These are phyloP conservation scores for Panaeolus papilionaceus DNA, from an alignment of 768 basidiomycete species.

Conservation along the genomic window DNA sequence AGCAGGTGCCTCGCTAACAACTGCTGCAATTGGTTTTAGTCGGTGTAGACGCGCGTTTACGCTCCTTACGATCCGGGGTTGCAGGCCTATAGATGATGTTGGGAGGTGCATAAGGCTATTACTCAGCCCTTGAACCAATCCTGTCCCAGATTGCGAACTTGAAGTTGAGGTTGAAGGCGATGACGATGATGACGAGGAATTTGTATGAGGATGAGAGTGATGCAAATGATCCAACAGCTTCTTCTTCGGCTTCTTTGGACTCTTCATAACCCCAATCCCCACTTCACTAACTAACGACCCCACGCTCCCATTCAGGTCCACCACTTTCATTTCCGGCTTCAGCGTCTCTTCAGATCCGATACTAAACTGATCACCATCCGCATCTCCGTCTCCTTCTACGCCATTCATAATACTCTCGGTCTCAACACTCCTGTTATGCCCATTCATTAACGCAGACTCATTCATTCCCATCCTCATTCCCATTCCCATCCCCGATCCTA, in stretches of 20 bases:
- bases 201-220: constrained; percentile 19
- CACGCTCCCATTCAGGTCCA: constrained; percentile 54
- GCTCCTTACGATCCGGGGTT: constrained; percentile 61
- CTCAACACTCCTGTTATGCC: constrained; percentile 15
- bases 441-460: constrained; percentile 22
- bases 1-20: constrained; percentile 8
- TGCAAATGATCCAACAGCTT: constrained; percentile 27
- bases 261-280: constrained; percentile 43
- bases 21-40: constrained; percentile 15
- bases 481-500: constrained; percentile 17
- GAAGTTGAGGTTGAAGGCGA: constrained; percentile 21
- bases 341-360: constrained; percentile 71
- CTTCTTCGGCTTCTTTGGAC: constrained; percentile 29
- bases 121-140: not conserved
- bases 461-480: constrained; percentile 17
- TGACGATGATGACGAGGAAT: constrained; percentile 26
- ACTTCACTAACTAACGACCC: constrained; percentile 53
- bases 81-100: constrained; percentile 35
- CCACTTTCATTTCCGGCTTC: constrained; percentile 53
- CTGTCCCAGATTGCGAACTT: constrained; percentile 18
- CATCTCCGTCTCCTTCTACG: constrained; percentile 21
- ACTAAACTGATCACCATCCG: constrained; percentile 30
- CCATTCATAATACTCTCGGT: constrained; percentile 17
- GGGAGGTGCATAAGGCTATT: constrained; percentile 11
- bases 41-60: constrained; percentile 46